Evolutionary conservation across 1,284 basidiomycete species (phyloP), one percentile per base, ranked within the genome.

Genomic region (Trametes sp.): DNA sequence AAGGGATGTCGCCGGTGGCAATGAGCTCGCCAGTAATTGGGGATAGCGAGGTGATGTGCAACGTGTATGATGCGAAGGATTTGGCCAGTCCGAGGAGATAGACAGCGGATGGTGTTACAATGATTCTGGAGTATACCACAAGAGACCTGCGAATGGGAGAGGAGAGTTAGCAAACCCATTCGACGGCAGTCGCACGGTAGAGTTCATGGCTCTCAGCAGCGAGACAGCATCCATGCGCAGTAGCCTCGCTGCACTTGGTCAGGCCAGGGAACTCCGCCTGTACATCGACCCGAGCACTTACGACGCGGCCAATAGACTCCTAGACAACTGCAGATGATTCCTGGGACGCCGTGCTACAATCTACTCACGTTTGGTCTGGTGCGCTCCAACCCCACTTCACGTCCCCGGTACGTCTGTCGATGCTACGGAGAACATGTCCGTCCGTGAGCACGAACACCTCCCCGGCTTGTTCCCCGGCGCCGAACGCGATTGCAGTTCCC

Each of bases 81-180:
- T 87, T 89, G 2, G 87, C 80, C 29, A 93, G 77, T 0, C 91
- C 92, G 23, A 93, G 74, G n/a, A 86, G 79, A 70, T 91, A 93
- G 28, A 94, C 74, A 0, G 86, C 78, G 2, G 78, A 75, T 4
- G 78, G 74, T 1, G 87, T 86, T 0, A 82, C 67, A 13, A 87
- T 73, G 28, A 95, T 70, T 60, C 87, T 83, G 10, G 88, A 86
- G 75, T 90, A 87, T 16, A 89, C 78, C 6, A 88, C 81, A 6
- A 87, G 81, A 1, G 87, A 87, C n/a, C 90, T 92, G 65, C 16
- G 56, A 23, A 26, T 11, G 10, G n/a, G n/a, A n/a, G n/a, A n/a
- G n/a, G 7, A 14, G 58, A 14, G 60, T 59, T n/a, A 54, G 36
- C 55, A 57, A n/a, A n/a, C n/a, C n/a, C n/a, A n/a, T n/a, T n/a